A percentile compares a stretch with the other conserved stretches of the same genome.
These are phyloP conservation scores for Hsuehochloa calcarea DNA, from an alignment of 176 grass and related monocot species.

Conservation along the genomic window DNA sequence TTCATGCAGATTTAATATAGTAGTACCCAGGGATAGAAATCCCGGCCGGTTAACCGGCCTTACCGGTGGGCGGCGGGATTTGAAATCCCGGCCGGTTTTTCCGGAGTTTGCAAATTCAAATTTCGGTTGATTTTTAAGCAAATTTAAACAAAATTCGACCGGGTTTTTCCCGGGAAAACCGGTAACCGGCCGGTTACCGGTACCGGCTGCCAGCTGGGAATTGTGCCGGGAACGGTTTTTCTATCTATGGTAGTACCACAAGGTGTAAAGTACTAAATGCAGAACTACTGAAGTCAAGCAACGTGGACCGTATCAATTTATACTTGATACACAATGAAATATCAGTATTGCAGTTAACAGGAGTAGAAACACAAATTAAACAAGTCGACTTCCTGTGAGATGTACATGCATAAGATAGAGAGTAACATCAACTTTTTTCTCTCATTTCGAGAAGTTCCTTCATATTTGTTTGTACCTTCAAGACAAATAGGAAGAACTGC, in stretches of 20 bases:
- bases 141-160: too few relatives aligned
- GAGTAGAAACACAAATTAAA: neutral
- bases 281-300: conserved; percentile 8
- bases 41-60: too few relatives aligned
- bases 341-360: neutral
- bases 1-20: conserved; percentile 2
- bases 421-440: neutral
- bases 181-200: too few relatives aligned
- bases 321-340: neutral
- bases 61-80: too few relatives aligned
- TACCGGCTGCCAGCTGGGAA: too few relatives aligned
- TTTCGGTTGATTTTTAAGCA: too few relatives aligned
- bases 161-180: too few relatives aligned
- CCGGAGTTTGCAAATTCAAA: too few relatives aligned
- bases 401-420: neutral
- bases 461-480: conserved; percentile 53
- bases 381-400: neutral
- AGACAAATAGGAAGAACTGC: conserved; percentile 77
- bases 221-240: too few relatives aligned
- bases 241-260: too few relatives aligned
- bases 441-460: neutral
- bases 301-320: neutral
- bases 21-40: too few relatives aligned
- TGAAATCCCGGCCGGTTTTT: too few relatives aligned
- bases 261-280: neutral